Evolutionary conservation across 2,329 filamentous ascomycete genomes (phyloP).

Genomic region (Rugonectria rugulosa): DNA sequence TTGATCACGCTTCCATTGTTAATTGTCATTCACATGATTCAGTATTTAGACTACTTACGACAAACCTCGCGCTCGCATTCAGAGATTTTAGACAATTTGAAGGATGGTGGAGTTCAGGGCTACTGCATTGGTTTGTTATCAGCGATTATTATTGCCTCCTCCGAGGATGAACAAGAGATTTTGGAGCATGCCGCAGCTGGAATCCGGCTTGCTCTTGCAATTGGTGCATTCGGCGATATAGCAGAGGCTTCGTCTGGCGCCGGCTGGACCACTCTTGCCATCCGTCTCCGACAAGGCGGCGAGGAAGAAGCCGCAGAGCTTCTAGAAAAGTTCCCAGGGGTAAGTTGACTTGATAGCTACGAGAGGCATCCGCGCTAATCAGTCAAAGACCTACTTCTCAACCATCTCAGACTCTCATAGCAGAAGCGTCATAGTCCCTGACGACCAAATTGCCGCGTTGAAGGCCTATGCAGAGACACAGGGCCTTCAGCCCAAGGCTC

Average conservation of each 20-base stretch:
- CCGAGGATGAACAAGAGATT: slow-evolving; percentile 21
- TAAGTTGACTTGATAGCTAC: no score
- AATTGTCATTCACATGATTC: slow-evolving; percentile 23
- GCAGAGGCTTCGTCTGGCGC: slow-evolving; percentile 8
- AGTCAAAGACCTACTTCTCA: slow-evolving; percentile 26
- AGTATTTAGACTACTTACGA: slow-evolving; percentile 23
- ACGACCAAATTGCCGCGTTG: slow-evolving; percentile 14
- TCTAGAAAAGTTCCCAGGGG: slow-evolving; percentile 9
- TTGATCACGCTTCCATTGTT: slow-evolving; percentile 23
- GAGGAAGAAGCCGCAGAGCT: slow-evolving; percentile 10
- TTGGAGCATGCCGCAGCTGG: slow-evolving; percentile 14
- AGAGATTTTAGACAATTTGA: slow-evolving; percentile 8
- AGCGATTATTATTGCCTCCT: slow-evolving; percentile 21
- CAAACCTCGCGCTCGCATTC: slow-evolving; percentile 12
- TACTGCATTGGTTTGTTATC: slow-evolving; percentile 28
- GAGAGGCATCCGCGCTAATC: no score
- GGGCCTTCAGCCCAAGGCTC: slow-evolving; percentile 22
- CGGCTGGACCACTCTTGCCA: slow-evolving; percentile 20
- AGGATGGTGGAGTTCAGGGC: slow-evolving; percentile 25
- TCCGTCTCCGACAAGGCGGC: slow-evolving; percentile 5
- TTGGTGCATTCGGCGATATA: slow-evolving; percentile 27
- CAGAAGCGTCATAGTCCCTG: slow-evolving; percentile 23
- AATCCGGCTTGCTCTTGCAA: slow-evolving; percentile 21
- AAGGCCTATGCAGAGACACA: slow-evolving; percentile 17
- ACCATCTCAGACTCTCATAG: slow-evolving; percentile 24